These are phyloP conservation scores for Agaricus blazei DNA, from an alignment of 768 basidiomycete species.

Conservation along the genomic window DNA sequence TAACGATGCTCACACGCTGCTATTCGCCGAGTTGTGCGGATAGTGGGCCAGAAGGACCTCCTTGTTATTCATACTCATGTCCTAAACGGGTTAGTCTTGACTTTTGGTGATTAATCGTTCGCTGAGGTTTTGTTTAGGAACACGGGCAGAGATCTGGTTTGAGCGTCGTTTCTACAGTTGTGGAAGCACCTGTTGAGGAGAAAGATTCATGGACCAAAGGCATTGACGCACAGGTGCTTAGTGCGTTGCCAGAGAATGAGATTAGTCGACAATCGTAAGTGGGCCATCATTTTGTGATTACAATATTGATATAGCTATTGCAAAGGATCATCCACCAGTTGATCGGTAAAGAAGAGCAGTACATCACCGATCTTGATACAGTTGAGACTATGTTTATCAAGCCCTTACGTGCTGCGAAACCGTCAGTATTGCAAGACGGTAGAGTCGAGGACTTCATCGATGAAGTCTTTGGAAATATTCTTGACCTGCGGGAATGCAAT, in stretches of 20 bases:
- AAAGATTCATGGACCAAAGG: constrained; percentile 43
- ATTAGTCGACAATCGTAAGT: constrained; percentile 72
- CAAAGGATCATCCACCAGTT: constrained; percentile 78
- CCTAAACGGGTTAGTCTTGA: constrained; percentile 51
- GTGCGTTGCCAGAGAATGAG: constrained; percentile 67
- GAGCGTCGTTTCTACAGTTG: constrained; percentile 18
- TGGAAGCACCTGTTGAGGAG: constrained; percentile 27
- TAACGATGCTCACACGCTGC: constrained; percentile 86
- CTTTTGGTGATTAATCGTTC: not conserved
- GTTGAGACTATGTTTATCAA: constrained; percentile 65
- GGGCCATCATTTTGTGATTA: not conserved
- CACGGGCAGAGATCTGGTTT: constrained; percentile 2
- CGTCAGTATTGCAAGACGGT: constrained; percentile 38
- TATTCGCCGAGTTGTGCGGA: constrained; percentile 78
- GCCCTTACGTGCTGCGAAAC: constrained; percentile 41
- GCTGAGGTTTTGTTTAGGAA: not conserved
- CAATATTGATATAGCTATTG: not conserved
- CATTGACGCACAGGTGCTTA: constrained; percentile 33
- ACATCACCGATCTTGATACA: constrained; percentile 79
- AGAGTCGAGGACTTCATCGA: constrained; percentile 81
- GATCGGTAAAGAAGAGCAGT: constrained; percentile 85
- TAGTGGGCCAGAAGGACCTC: constrained; percentile 45
- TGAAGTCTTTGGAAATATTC: constrained; percentile 85
- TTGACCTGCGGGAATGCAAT: constrained; percentile 83
- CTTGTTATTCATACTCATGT: constrained; percentile 83